A percentile compares a stretch with the other conserved stretches of the same genome.
Evolutionary conservation across 2,329 filamentous ascomycete species (phyloP).

Genomic region (Aureobasidium zeae): DNA sequence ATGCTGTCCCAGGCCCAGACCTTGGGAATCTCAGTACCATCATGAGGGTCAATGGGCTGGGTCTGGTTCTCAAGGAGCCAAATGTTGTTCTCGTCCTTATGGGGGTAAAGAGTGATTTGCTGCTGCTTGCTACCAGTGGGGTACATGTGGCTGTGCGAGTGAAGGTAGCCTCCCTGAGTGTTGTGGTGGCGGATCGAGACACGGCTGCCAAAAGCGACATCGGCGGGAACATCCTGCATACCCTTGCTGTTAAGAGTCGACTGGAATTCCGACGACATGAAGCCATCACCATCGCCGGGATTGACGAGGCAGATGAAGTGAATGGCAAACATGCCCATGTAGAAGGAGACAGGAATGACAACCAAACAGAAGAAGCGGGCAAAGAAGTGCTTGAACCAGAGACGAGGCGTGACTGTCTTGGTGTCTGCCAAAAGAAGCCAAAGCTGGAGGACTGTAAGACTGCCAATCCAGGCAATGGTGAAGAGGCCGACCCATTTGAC

Average conservation of each 20-base stretch:
- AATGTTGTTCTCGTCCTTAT: constrained; percentile 97
- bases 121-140: constrained; percentile 96
- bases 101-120: constrained; percentile 94
- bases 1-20: constrained; percentile 75
- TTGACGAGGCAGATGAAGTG: constrained; percentile 91
- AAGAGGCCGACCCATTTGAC: constrained; percentile 99
- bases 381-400: constrained; percentile 91
- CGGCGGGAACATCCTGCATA: constrained; percentile 90
- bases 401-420: constrained; percentile 77
- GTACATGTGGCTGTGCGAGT: constrained; percentile 97
- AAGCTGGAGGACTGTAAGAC: constrained; percentile 80
- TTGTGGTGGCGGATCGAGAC: constrained; percentile 87
- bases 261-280: constrained; percentile 99
- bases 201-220: constrained; percentile 81
- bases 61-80: constrained; percentile 95
- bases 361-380: constrained; percentile 87
- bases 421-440: constrained; percentile 91
- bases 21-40: constrained; percentile 66
- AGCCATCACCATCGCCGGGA: constrained; percentile 93
- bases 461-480: constrained; percentile 96
- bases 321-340: constrained; percentile 94
- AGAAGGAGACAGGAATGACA: constrained; percentile 78
- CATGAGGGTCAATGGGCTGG: constrained; percentile 56
- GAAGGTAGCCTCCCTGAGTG: constrained; percentile 93
- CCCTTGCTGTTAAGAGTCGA: constrained; percentile 91